Conservation (phyloP, 2,329 filamentous ascomycete species). For the Alternaria metachromatica region DNA sequence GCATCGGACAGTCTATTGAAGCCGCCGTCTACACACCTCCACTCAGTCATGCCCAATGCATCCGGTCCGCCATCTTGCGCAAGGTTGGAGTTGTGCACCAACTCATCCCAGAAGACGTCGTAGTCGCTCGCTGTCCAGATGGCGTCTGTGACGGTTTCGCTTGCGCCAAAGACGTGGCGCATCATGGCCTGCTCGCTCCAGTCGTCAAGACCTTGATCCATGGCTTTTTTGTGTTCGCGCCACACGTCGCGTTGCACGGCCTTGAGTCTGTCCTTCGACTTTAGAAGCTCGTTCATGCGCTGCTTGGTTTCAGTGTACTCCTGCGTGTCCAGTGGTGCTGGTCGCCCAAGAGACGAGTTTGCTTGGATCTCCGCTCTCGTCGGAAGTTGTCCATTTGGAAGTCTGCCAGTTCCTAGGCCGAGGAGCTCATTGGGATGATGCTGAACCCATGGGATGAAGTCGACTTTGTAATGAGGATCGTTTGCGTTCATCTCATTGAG, state of each 20-base stretch:
- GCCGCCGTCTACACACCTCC: not conserved
- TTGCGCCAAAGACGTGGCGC: not conserved
- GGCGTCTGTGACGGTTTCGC: not conserved
- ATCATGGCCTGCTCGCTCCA: not conserved
- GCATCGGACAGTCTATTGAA: not conserved
- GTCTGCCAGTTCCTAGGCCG: not conserved
- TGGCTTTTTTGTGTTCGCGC: not conserved
- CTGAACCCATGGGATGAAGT: not conserved
- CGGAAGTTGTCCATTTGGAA: not conserved
- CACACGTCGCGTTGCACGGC: not conserved
- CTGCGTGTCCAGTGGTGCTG: not conserved
- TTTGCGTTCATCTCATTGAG: not conserved
- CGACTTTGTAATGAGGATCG: not conserved
- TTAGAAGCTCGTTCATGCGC: not conserved
- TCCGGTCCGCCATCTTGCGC: not conserved
- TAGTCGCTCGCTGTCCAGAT: constrained; percentile 4
- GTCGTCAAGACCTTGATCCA: not conserved
- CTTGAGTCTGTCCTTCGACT: not conserved
- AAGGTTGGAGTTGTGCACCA: constrained; percentile 3
- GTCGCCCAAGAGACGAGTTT: not conserved
- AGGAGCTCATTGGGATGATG: not conserved
- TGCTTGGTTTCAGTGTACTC: not conserved
- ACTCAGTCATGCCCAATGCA: not conserved
- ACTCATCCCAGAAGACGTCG: constrained; percentile 7
- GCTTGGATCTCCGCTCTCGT: not conserved